These are phyloP conservation scores for Pseudoneurospora amorphoporcata DNA, from an alignment of 495 filamentous ascomycete genomes.

Conservation along the genomic window DNA sequence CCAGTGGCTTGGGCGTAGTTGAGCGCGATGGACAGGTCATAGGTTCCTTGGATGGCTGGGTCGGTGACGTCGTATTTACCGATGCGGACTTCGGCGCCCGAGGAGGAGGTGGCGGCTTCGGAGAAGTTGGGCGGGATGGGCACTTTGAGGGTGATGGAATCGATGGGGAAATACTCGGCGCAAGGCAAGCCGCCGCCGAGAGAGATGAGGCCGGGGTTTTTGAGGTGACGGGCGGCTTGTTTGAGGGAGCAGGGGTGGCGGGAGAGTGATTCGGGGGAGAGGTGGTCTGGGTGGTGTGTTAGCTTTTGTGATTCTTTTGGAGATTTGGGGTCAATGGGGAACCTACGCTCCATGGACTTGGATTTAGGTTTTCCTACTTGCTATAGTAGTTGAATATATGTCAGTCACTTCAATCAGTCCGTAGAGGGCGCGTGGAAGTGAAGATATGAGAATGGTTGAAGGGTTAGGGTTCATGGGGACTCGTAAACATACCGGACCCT, in stretches of 20 bases:
- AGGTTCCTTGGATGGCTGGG: conserved; percentile 30
- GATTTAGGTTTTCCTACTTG: conserved; percentile 59
- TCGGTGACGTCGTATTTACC: conserved; percentile 71
- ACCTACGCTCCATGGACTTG: conserved; percentile 78
- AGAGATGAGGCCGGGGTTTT: conserved; percentile 66
- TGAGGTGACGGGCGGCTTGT: conserved; percentile 58
- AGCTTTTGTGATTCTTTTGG: background rate
- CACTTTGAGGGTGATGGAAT: conserved; percentile 27
- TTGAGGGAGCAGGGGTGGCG: conserved; percentile 63
- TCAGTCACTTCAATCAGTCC: background rate
- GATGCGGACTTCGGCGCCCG: conserved; percentile 46
- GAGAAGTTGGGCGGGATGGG: conserved; percentile 49
- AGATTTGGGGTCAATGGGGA: background rate
- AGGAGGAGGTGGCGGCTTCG: conserved; percentile 46
- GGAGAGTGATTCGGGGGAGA: conserved; percentile 46
- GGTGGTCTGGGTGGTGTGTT: conserved; percentile 25
- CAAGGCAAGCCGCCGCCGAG: conserved; percentile 89
- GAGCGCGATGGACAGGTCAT: conserved; percentile 69
- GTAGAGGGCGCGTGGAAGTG: background rate
- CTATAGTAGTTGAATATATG: conserved; percentile 13
- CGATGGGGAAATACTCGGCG: conserved; percentile 72
- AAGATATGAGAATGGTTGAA: background rate
- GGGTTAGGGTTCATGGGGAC: conserved; percentile 4
- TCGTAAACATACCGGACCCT: conserved; percentile 49
- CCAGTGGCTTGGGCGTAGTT: conserved; percentile 88